Conservation (phyloP, 495 filamentous ascomycete genomes). For the Immersiella caudata region DNA sequence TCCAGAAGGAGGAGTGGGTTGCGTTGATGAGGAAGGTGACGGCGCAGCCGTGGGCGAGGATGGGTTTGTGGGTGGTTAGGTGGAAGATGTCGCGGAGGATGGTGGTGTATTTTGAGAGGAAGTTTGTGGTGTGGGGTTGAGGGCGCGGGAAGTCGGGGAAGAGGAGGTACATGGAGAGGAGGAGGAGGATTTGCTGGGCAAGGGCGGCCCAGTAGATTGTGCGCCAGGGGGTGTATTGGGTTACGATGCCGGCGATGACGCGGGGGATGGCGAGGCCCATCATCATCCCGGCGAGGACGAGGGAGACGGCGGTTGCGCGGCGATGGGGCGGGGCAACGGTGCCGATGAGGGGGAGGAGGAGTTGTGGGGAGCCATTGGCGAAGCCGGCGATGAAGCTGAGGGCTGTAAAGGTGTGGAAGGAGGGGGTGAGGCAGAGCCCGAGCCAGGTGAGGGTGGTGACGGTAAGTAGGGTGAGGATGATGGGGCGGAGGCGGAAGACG, state of each 20-base stretch:
- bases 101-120: slow-evolving; percentile 58
- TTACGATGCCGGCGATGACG: slow-evolving; percentile 70
- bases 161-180: slow-evolving; percentile 65
- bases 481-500: slow-evolving; percentile 65
- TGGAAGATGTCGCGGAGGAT: slow-evolving; percentile 64
- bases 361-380: slow-evolving; percentile 76
- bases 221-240: slow-evolving; percentile 69
- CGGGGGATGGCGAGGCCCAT: slow-evolving; percentile 64
- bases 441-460: slow-evolving; percentile 63
- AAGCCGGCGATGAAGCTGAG: slow-evolving; percentile 68
- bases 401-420: slow-evolving; percentile 63
- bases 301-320: slow-evolving; percentile 65
- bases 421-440: slow-evolving; percentile 67
- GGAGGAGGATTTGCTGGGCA: slow-evolving; percentile 69
- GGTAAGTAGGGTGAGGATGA: slow-evolving; percentile 66
- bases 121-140: slow-evolving; percentile 62
- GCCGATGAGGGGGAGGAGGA: slow-evolving; percentile 78
- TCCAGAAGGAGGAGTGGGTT: slow-evolving; percentile 58
- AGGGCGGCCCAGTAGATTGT: slow-evolving; percentile 76
- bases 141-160: slow-evolving; percentile 72
- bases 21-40: slow-evolving; percentile 39
- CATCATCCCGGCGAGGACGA: slow-evolving; percentile 71
- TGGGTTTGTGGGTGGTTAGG: slow-evolving; percentile 61
- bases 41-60: slow-evolving; percentile 60
- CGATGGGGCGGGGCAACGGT: slow-evolving; percentile 69